Conservation (phyloP, 2,329 filamentous ascomycete species). For the Metarhizium rileyi region DNA sequence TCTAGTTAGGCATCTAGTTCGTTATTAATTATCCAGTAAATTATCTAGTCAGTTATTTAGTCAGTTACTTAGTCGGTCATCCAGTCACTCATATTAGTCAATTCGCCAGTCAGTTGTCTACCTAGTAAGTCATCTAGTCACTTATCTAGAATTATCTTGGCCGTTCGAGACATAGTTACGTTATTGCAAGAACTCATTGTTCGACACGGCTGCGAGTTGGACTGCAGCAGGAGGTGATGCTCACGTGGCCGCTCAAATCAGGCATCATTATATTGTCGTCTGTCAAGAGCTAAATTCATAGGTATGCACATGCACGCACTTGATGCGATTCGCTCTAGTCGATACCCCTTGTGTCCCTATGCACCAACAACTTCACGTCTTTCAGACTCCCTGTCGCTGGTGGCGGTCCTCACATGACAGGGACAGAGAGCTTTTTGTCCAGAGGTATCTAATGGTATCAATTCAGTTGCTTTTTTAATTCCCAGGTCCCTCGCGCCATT, state of each 20-base stretch:
- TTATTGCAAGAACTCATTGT: background rate
- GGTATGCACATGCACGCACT: background rate
- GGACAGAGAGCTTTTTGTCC: background rate
- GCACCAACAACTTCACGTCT: conserved; percentile 5
- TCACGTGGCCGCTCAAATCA: background rate
- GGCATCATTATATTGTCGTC: background rate
- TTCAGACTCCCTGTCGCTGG: background rate
- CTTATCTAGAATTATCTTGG: too few relatives aligned
- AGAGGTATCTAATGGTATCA: conserved; percentile 2
- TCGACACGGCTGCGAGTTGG: background rate
- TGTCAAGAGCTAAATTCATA: background rate
- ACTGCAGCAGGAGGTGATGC: background rate
- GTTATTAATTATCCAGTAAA: too few relatives aligned
- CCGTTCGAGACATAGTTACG: too few relatives aligned
- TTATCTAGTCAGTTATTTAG: too few relatives aligned
- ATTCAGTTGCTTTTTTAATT: background rate
- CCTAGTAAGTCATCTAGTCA: too few relatives aligned
- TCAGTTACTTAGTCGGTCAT: too few relatives aligned
- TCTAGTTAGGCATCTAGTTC: too few relatives aligned
- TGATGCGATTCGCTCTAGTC: background rate
- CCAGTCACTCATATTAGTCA: too few relatives aligned
- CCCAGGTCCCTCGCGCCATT: background rate
- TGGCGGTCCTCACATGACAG: background rate
- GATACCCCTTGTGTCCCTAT: background rate
- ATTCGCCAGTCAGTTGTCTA: too few relatives aligned